Base-by-base conservation (phyloP, 805 yeast genomes). In the Candida rishiriensis region DNA sequence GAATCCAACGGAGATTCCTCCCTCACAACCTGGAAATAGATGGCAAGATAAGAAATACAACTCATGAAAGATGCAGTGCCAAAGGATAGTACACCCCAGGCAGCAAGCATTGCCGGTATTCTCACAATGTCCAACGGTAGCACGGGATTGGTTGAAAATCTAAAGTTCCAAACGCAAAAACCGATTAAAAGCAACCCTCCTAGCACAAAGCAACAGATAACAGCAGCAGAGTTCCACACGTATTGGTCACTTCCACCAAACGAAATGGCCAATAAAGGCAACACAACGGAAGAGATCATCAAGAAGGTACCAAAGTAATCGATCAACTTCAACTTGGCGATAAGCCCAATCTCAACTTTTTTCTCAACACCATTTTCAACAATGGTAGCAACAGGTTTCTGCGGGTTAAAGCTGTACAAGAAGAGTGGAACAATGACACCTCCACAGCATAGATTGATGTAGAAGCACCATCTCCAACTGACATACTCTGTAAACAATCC, bases 401-500 rank as follows among this genome's bases (percentile, higher is more conserved):
- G 78, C 11, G 83, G 80, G 29, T 69, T 64, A 57, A 76, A 73
- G 15, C 71, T 65, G 4, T 70, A 46, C 3, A 69, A 39, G 14
- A 78, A 56, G 8, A 70, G 50, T 0, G 57, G 55, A 15, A 70
- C 55, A 0, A 79, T 74, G 0, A 68, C 42, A 1, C 81, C 87
- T 18, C 85, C 85, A 29, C 81, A 60, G 7, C 88, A 86, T 34
- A 84, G 59, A 59, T 83, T 83, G 50, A 84, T 69, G 60, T 77
- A 84, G 56, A 83, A 84, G 53, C 85, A 78, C 87, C 88, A 82
- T 52, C 89, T 68, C 89, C 89, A 83, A n/a, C 77, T 64, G 4
- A 72, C 78, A 36, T 46, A 38, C 41, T 73, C 63, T 1, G 85
- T 71, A 44, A 84, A 75, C 0, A 79, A 81, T 29, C 88, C 88